phyloP scores from a whole-genome alignment of 805 yeast species.

The Metschnikowia cubensis region DNA sequence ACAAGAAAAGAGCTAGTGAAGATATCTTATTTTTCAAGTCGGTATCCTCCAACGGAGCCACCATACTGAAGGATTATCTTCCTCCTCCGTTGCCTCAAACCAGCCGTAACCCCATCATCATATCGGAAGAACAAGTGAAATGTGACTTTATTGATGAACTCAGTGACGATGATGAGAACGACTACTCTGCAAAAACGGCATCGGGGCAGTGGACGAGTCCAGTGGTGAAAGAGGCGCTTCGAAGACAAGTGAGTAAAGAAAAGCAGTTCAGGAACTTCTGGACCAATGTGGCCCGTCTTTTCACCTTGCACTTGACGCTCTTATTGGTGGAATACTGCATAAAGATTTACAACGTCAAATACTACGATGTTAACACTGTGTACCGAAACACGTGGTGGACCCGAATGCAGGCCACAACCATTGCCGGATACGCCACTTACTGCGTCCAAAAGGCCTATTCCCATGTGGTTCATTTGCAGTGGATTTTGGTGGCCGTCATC shows the following conservation, averaged over 20 bases:
- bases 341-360: conserved; percentile 8
- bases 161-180: conserved; percentile 2
- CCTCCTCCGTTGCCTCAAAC: conserved; percentile 11
- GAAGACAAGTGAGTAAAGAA: conserved; percentile 43
- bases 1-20: background rate
- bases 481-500: conserved; percentile 25
- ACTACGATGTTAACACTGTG: conserved; percentile 8
- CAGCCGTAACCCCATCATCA: conserved; percentile 12
- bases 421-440: background rate
- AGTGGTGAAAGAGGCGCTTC: conserved; percentile 41
- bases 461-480: conserved; percentile 10
- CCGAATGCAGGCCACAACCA: background rate
- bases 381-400: conserved; percentile 10
- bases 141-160: conserved; percentile 4
- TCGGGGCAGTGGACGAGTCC: conserved; percentile 39
- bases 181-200: background rate
- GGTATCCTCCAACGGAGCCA: conserved; percentile 6
- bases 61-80: conserved; percentile 11
- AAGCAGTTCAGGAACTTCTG: conserved; percentile 30
- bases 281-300: conserved; percentile 23
- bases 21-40: conserved; percentile 8
- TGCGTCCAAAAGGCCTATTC: background rate
- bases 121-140: background rate
- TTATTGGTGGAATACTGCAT: conserved; percentile 7
- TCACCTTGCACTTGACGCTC: conserved; percentile 26